Base-by-base conservation (phyloP, 2,329 filamentous ascomycete species). In the Fusarium abutilonis region DNA sequence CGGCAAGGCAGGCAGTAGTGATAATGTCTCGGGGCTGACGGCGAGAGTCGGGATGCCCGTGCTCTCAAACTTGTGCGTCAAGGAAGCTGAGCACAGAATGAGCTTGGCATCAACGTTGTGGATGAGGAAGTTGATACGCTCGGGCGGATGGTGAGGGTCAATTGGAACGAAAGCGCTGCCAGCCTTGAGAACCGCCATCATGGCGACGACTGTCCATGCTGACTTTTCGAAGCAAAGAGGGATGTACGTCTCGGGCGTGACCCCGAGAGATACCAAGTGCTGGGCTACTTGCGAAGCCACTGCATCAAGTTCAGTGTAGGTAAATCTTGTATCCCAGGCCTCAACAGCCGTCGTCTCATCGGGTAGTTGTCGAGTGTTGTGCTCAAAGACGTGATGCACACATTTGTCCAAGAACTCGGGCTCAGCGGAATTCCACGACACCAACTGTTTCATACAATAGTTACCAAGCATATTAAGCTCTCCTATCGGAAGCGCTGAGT, bases 301-400 rank as follows among this genome's bases (percentile, higher is more conserved):
- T 0, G 11, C 28, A 9, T 71, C 43, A 0, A 82, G 68, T 17
- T 82, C 74, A 1, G 3, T 2, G 31, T 66, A 66, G 2, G 51
- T 80, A 38, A 81, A 74, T 14, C 67, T 58, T 14, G 77, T 79
- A 58, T 82, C 80, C 78, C 79, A 82, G 0, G 80, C 78, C n/a
- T 76, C 68, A 14, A 82, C 72, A 2, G 80, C 80, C 0, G 70
- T 63, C 0, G 72, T 60, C 9, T 66, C 49, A 2, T 26, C 0
- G 0, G 78, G 76, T 1, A 69, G 63, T 14, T 59, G 67, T 6
- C 58, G 56, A 4, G 73, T 73, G 23, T 76, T 77, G 9, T 75
- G 68, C 4, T 74, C 71, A 36, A 82, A 74, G 45, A 79, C 60
- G 21, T 80, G 74, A 41, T 82, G 79, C 59, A 81, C 77, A 39